phyloP scores from a whole-genome alignment of 2,329 filamentous ascomycete genomes.

The Phialophora tarda region DNA sequence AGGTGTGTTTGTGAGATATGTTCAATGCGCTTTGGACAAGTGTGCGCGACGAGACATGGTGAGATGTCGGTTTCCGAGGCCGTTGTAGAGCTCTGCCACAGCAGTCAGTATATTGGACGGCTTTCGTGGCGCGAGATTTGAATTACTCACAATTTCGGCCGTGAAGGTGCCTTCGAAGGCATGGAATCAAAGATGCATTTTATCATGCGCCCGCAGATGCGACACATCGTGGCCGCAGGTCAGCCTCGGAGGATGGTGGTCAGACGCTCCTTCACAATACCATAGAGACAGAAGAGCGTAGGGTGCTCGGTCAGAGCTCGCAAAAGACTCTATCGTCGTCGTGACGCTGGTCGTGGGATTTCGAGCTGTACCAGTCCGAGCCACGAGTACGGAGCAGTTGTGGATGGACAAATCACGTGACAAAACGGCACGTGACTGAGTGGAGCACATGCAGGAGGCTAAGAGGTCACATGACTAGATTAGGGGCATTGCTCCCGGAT shows the following conservation, averaged over 20 bases:
- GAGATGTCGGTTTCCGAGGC: slow-evolving; percentile 19
- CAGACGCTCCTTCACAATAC: not conserved
- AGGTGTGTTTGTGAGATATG: slow-evolving; percentile 21
- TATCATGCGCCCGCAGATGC: slow-evolving; percentile 40
- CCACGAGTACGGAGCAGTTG: not conserved
- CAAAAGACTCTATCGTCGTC: not conserved
- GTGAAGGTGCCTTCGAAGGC: slow-evolving; percentile 35
- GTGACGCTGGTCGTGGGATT: not conserved
- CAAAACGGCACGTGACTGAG: too few relatives aligned
- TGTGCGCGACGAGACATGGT: slow-evolving; percentile 32
- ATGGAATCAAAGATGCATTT: slow-evolving; percentile 41
- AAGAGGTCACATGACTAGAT: too few relatives aligned
- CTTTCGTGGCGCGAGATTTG: too few relatives aligned
- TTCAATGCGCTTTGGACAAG: slow-evolving; percentile 32
- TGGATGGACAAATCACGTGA: not conserved
- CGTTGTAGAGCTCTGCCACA: slow-evolving; percentile 20
- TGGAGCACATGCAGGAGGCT: too few relatives aligned
- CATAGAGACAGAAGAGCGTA: too few relatives aligned
- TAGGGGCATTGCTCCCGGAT: too few relatives aligned
- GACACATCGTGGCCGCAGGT: slow-evolving; percentile 36
- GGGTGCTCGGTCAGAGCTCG: not conserved
- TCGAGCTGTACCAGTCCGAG: not conserved
- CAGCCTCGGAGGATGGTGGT: not conserved
- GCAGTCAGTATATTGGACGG: not conserved
- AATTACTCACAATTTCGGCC: slow-evolving; percentile 18